Evolutionary conservation across 139 green algal genomes (phyloP).

Genomic region (Mesostigma viride): DNA sequence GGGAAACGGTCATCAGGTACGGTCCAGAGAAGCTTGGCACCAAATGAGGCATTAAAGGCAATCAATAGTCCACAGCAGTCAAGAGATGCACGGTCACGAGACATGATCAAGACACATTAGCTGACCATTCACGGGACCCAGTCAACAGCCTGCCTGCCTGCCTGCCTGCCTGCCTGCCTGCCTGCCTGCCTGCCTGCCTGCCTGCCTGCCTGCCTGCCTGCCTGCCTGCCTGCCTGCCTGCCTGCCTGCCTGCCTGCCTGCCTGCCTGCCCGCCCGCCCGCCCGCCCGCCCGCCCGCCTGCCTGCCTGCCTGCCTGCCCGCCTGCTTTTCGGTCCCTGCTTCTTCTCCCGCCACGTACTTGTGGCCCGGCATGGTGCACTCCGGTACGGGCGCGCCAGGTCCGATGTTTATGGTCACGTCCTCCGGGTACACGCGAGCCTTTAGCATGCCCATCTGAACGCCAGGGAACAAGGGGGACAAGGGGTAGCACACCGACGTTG

Average conservation of each 20-base stretch:
- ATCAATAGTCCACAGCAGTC: no score
- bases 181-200: slow-evolving; percentile 16
- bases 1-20: no score
- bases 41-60: no score
- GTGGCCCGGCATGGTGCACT: slow-evolving; percentile 63
- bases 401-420: slow-evolving; percentile 98
- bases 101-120: no score
- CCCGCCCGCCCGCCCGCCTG: no score
- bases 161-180: slow-evolving; percentile 17
- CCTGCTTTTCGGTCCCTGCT: not conserved
- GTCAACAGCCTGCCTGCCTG: slow-evolving; percentile 10
- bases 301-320: no score
- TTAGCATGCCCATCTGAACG: slow-evolving; percentile 83
- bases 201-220: slow-evolving; percentile 18
- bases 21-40: no score
- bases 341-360: slow-evolving; percentile 22
- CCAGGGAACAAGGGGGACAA: not conserved
- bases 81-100: no score
- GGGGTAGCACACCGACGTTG: slow-evolving; percentile 68
- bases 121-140: no score
- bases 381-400: slow-evolving; percentile 30
- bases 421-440: slow-evolving; percentile 82
- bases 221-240: slow-evolving; percentile 46
- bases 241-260: slow-evolving; percentile 18
- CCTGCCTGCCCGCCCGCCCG: no score